These are phyloP conservation scores for Colletotrichum caudatum DNA, from an alignment of 2,329 filamentous ascomycete species.

Conservation along the genomic window DNA sequence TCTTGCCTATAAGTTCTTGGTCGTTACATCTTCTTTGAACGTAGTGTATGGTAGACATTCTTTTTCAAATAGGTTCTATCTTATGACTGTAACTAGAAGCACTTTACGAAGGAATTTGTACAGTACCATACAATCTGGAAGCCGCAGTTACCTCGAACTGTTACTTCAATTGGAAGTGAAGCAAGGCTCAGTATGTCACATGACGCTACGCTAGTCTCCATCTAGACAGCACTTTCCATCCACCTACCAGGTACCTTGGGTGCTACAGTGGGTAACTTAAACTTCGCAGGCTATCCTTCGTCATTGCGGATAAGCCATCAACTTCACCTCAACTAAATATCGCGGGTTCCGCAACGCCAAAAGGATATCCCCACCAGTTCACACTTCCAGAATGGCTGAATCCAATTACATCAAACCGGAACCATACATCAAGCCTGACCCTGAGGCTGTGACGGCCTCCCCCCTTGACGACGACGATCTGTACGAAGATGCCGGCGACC, in stretches of 20 bases:
- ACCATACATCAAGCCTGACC: constrained; percentile 62
- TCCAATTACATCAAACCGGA: constrained; percentile 47
- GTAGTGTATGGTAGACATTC: not conserved
- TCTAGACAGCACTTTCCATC: not conserved
- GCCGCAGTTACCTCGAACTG: no score
- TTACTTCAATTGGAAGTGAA: not conserved
- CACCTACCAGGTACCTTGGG: not conserved
- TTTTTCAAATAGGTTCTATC: not conserved
- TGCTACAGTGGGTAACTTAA: not conserved
- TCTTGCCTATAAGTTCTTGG: not conserved
- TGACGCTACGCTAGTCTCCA: constrained; percentile 13
- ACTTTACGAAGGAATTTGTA: not conserved
- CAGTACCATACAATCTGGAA: no score
- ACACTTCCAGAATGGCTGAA: constrained; percentile 34
- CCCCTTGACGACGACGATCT: constrained; percentile 74
- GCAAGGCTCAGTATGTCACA: constrained; percentile 14
- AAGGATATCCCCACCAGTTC: not conserved
- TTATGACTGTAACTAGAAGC: not conserved
- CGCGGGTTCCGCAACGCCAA: not conserved
- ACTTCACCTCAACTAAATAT: not conserved
- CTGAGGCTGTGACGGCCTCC: constrained; percentile 55
- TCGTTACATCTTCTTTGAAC: not conserved
- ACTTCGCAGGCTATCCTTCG: constrained; percentile 5
- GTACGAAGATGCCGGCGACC: constrained; percentile 70
- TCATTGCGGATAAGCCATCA: constrained; percentile 21